Conservation (phyloP, 441 rosid species). For the Manihot esculenta region DNA sequence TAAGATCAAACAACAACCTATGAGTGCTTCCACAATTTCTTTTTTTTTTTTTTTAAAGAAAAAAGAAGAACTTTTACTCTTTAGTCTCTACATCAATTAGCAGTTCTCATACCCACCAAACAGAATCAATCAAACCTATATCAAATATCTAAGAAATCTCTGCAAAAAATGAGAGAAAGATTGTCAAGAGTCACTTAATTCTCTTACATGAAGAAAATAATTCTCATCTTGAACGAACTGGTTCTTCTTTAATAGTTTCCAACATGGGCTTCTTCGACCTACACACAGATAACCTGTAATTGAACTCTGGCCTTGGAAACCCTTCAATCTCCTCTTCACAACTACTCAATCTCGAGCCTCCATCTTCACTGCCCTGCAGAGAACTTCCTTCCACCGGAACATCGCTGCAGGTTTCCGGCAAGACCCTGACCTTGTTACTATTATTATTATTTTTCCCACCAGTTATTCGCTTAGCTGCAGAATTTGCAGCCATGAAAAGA, state of each 20-base stretch:
- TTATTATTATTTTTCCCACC: background rate
- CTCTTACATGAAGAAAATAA: too few species aligned
- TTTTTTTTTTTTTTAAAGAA: too few species aligned
- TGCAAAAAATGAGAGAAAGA: conserved; percentile 55
- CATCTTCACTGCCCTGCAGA: background rate
- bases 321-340: conserved; percentile 25
- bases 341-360: conserved; percentile 15
- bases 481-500: conserved; percentile 50
- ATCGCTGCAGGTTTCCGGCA: conserved; percentile 26
- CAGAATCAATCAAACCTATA: too few species aligned
- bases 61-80: too few species aligned
- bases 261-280: conserved; percentile 60
- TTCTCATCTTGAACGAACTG: conserved; percentile 28
- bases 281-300: conserved; percentile 40
- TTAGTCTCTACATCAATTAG: too few species aligned
- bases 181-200: conserved; percentile 15
- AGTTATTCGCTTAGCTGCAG: conserved; percentile 44
- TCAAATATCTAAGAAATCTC: too few species aligned
- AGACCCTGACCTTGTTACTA: conserved; percentile 23
- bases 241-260: conserved; percentile 64
- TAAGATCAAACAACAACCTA: too few species aligned
- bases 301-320: conserved; percentile 30
- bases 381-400: background rate
- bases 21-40: too few species aligned
- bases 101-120: too few species aligned